Percentiles rank a stretch among this genome's conserved stretches.
phyloP scores from a whole-genome alignment of 2,329 filamentous ascomycete genomes.

The Aspergillus ustus region DNA sequence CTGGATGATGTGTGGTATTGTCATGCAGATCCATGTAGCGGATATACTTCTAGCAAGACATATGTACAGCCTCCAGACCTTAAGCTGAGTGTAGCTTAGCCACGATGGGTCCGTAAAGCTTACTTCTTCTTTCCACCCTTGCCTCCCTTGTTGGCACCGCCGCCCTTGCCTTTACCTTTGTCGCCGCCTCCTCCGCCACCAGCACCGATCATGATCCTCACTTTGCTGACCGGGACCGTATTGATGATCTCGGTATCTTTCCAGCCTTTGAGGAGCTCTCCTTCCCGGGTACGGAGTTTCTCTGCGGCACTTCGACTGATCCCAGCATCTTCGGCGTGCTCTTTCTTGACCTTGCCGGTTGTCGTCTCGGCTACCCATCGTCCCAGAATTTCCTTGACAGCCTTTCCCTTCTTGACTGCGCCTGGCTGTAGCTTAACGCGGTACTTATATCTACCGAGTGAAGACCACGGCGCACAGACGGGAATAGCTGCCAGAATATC shows the following conservation, averaged over 20 bases:
- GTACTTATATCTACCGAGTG: slow-evolving; percentile 76
- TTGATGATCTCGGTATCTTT: slow-evolving; percentile 84
- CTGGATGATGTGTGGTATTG: neutral
- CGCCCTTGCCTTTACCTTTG: slow-evolving; percentile 46
- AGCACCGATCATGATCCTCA: slow-evolving; percentile 76
- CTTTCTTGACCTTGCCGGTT: slow-evolving; percentile 50
- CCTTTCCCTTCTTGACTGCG: slow-evolving; percentile 88
- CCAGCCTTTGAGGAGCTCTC: slow-evolving; percentile 79
- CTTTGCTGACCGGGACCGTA: slow-evolving; percentile 76
- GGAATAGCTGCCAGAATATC: slow-evolving; percentile 68
- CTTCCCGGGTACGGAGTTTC: slow-evolving; percentile 81
- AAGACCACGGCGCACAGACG: slow-evolving; percentile 67
- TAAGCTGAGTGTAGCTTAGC: neutral
- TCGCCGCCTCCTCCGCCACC: slow-evolving; percentile 51
- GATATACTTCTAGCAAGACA: neutral
- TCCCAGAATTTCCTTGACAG: slow-evolving; percentile 85
- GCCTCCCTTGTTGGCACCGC: slow-evolving; percentile 34
- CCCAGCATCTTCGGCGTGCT: slow-evolving; percentile 62
- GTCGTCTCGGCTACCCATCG: slow-evolving; percentile 72
- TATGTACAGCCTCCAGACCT: neutral
- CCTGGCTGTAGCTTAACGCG: slow-evolving; percentile 95
- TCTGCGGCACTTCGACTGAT: slow-evolving; percentile 63
- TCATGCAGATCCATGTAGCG: neutral
- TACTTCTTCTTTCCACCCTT: slow-evolving; percentile 50
- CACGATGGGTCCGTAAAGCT: neutral